Conservation (phyloP, 1,284 basidiomycete species). For the Anthracocystis panici-leucophaei region DNA sequence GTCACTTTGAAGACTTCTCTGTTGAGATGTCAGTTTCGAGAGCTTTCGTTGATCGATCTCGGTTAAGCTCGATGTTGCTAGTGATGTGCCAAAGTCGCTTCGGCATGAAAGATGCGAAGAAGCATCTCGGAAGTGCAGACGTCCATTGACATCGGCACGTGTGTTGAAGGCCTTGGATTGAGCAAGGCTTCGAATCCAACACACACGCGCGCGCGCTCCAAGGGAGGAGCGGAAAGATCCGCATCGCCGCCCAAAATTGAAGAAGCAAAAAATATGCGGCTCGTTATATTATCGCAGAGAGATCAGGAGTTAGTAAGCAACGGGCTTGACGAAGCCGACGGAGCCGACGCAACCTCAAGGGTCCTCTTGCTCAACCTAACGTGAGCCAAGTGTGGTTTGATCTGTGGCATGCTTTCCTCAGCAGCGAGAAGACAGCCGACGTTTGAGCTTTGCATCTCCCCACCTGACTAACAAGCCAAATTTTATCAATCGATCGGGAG, state of each 20-base stretch:
- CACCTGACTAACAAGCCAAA: too few relatives aligned
- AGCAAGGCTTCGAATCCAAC: too few relatives aligned
- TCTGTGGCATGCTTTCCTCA: too few relatives aligned
- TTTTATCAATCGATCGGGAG: too few relatives aligned
- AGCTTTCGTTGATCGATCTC: not conserved
- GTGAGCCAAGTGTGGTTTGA: not conserved
- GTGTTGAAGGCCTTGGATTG: not conserved
- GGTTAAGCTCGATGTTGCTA: not conserved
- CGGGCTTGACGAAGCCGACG: slow-evolving; percentile 17
- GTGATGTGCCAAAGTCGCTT: not conserved
- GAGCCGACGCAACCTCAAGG: too few relatives aligned
- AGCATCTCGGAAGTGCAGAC: not conserved
- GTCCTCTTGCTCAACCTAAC: not conserved
- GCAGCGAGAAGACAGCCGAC: too few relatives aligned
- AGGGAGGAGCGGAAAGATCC: slow-evolving; percentile 11
- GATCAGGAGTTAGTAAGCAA: slow-evolving; percentile 22
- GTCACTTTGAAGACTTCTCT: not conserved
- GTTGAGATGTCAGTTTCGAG: not conserved
- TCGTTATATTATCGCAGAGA: not conserved
- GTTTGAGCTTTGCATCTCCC: too few relatives aligned
- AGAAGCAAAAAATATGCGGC: not conserved
- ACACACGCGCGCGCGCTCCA: not conserved
- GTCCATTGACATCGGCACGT: not conserved
- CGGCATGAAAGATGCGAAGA: slow-evolving; percentile 4
- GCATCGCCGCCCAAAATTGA: not conserved